Conservation (phyloP, 2,329 filamentous ascomycete genomes). For the Scedosporium apiospermum region DNA sequence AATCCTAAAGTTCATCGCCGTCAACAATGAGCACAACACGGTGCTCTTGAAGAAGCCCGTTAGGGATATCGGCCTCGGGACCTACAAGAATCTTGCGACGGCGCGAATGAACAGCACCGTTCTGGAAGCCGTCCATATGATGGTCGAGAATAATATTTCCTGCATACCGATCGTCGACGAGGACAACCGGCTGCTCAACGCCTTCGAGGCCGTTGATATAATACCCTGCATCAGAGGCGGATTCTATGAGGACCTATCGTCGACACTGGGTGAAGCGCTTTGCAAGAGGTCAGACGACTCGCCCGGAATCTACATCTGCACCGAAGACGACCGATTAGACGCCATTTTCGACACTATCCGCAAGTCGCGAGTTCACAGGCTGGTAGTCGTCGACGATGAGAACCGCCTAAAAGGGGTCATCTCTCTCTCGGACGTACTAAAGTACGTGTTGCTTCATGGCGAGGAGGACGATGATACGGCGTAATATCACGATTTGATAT, state of each 20-base stretch:
- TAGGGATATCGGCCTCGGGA: constrained; percentile 74
- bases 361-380: constrained; percentile 84
- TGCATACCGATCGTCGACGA: constrained; percentile 87
- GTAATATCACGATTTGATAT: not conserved
- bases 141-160: constrained; percentile 89
- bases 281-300: constrained; percentile 84
- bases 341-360: constrained; percentile 96
- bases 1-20: constrained; percentile 96
- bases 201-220: constrained; percentile 96
- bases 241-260: constrained; percentile 79
- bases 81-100: constrained; percentile 71
- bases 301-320: constrained; percentile 93
- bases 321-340: constrained; percentile 80
- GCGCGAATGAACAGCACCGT: constrained; percentile 84
- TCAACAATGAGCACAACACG: constrained; percentile 80
- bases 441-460: constrained; percentile 80
- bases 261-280: constrained; percentile 80
- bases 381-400: constrained; percentile 88
- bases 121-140: constrained; percentile 85
- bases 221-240: constrained; percentile 93
- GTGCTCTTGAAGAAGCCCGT: constrained; percentile 82
- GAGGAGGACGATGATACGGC: constrained; percentile 35
- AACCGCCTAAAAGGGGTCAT: constrained; percentile 80
- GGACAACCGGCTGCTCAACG: constrained; percentile 72
- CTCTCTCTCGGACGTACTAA: constrained; percentile 90